phyloP scores from a whole-genome alignment of 768 basidiomycete genomes.

The Tylopilus rubrobrunneus region DNA sequence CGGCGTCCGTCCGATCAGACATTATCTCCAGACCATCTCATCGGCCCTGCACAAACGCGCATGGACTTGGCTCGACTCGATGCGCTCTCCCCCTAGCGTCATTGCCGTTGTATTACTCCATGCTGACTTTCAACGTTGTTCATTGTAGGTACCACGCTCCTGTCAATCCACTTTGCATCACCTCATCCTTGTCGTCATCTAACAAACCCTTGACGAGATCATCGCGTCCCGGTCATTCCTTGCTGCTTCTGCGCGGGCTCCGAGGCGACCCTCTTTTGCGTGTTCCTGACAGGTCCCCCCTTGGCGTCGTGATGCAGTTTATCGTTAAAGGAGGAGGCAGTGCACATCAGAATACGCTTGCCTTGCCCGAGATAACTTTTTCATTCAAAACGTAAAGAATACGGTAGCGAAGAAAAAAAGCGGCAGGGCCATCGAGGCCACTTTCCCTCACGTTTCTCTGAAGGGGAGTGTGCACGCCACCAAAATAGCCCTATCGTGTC shows the following conservation, averaged over 20 bases:
- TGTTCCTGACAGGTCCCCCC: conserved; percentile 23
- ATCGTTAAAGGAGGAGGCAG: conserved; percentile 16
- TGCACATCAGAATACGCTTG: conserved; percentile 9
- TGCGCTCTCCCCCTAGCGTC: conserved; percentile 1
- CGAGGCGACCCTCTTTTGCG: conserved; percentile 24
- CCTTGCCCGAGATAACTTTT: background rate
- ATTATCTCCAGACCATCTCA: background rate
- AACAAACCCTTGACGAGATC: background rate
- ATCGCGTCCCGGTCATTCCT: background rate
- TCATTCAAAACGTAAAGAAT: conserved; percentile 11
- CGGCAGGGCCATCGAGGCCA: background rate
- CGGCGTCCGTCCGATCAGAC: background rate
- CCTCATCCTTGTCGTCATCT: conserved; percentile 21
- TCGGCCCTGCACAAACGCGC: conserved; percentile 2
- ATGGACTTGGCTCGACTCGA: background rate
- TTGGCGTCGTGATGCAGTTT: conserved; percentile 25
- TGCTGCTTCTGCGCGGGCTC: conserved; percentile 27
- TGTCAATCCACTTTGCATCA: conserved; percentile 19
- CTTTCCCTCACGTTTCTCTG: background rate
- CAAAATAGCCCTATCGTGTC: background rate
- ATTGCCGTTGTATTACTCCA: background rate
- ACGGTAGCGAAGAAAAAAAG: conserved; percentile 1
- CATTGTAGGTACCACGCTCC: conserved; percentile 8
- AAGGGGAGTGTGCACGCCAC: background rate
- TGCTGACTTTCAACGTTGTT: conserved; percentile 7